Conservation (phyloP, 2,329 filamentous ascomycete species). For the Laburnicola sp. region DNA sequence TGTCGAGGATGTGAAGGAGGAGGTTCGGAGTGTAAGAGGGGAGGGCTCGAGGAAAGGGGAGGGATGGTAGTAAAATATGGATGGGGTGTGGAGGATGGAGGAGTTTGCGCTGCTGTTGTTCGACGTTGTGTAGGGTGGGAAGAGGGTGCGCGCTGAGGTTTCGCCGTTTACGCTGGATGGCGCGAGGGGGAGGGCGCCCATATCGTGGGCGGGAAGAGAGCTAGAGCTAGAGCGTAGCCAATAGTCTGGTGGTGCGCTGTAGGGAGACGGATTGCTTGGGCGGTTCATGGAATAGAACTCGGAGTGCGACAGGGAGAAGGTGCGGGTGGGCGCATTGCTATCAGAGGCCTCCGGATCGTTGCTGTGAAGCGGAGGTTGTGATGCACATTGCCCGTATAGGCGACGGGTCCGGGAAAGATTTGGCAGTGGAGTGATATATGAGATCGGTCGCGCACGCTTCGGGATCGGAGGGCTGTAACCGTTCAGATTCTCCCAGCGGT, state of each 20-base stretch:
- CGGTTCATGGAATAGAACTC: no score
- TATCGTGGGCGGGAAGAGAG: neutral
- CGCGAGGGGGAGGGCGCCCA: constrained; percentile 5
- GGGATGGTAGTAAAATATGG: no score
- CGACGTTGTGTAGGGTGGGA: neutral
- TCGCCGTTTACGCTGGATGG: neutral
- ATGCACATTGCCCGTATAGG: no score
- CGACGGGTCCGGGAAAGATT: neutral
- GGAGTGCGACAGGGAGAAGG: no score
- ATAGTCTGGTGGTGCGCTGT: neutral
- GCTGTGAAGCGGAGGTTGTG: no score
- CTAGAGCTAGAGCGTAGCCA: neutral
- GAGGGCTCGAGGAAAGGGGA: no score
- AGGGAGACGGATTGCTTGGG: neutral
- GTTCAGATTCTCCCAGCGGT: constrained; percentile 2
- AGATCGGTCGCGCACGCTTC: neutral
- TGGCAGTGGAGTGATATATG: neutral
- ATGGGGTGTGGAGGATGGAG: no score
- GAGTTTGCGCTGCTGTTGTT: neutral
- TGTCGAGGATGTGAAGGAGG: no score
- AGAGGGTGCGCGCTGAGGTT: neutral
- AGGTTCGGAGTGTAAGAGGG: no score
- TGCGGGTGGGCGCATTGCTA: no score
- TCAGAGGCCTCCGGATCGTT: no score
- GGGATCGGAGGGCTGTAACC: constrained; percentile 8